Conservation (phyloP, 345 rosid species). For the Toxicodendron radicans region DNA sequence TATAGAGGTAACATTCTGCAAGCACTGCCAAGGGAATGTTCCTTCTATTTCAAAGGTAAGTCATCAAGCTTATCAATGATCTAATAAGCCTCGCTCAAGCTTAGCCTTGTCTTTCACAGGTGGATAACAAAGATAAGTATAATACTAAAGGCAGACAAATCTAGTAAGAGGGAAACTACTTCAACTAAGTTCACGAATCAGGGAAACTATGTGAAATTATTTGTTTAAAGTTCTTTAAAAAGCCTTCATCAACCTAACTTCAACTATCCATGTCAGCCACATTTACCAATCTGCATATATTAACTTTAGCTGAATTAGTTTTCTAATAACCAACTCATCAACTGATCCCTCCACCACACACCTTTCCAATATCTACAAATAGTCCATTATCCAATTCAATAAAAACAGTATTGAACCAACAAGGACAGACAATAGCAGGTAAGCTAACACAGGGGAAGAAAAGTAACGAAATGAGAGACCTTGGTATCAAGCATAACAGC, state of each 20-base stretch:
- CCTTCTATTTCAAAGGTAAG: too few species aligned
- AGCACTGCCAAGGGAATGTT: too few species aligned
- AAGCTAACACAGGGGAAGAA: neutral
- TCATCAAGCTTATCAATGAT: too few species aligned
- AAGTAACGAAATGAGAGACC: conserved; percentile 28
- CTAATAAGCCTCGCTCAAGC: too few species aligned
- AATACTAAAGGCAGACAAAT: too few species aligned
- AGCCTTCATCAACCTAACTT: neutral
- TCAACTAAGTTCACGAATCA: too few species aligned
- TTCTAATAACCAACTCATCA: neutral
- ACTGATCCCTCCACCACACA: neutral
- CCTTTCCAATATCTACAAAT: neutral
- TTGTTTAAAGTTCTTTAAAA: neutral
- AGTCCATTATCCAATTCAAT: neutral
- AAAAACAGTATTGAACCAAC: too few species aligned
- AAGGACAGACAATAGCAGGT: neutral
- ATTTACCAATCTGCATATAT: neutral
- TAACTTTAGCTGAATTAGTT: neutral
- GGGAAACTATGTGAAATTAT: neutral
- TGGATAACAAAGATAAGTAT: too few species aligned
- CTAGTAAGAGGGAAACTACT: too few species aligned
- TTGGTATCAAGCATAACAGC: conserved; percentile 87
- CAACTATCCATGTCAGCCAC: neutral
- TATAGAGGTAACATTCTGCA: too few species aligned
- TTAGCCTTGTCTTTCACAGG: too few species aligned